Base-by-base conservation (phyloP, 306 rosid genomes). In the Arachis stenosperma region DNA sequence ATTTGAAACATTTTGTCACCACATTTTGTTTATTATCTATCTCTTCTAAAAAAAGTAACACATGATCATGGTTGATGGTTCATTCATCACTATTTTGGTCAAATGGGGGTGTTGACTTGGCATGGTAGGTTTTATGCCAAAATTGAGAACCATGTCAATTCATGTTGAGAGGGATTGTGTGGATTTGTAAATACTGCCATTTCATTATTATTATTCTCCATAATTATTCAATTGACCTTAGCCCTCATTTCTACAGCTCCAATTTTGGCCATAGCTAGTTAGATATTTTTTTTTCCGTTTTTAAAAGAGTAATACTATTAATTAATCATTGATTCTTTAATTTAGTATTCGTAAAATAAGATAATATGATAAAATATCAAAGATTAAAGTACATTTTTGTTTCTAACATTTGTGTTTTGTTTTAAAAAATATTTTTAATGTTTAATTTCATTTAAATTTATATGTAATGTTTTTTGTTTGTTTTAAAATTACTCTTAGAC, bases 31-130 rank as follows among this genome's bases (percentile, higher is more conserved):
- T 33, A 33, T 33, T 33, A 33, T 33, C 37, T 33, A 33, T 33
- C 37, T 80, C 78, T 73, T 61, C 47, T 22, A 52, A 44, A 60
- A 64, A 61, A 62, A 46, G 59, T 43, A 74, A 57, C 78, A 77
- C 69, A 40, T 22, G 27, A 22, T 22, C 39, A 68, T 70, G 52
- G 47, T n/a, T 52, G 27, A 17, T n/a, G 7, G 27, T 33, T 33
- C 37, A 22, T 22, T 52, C 57, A 39, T 30, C 70, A 72, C 84
- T 76, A 44, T 79, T 79, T 8, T 48, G 79, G 77, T 83, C 84
- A 79, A 75, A 76, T 71, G 81, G 27, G 27, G 27, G 7, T 67
- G 82, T 71, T 76, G 59, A 83, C 74, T 66, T 70, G 63, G 50
- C 40, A 57, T 6, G 60, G 76, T 59, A 7, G 58, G 30, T 2